phyloP scores from a whole-genome alignment of 371 early-diverging fungal species.

The Mortierella sp. region DNA sequence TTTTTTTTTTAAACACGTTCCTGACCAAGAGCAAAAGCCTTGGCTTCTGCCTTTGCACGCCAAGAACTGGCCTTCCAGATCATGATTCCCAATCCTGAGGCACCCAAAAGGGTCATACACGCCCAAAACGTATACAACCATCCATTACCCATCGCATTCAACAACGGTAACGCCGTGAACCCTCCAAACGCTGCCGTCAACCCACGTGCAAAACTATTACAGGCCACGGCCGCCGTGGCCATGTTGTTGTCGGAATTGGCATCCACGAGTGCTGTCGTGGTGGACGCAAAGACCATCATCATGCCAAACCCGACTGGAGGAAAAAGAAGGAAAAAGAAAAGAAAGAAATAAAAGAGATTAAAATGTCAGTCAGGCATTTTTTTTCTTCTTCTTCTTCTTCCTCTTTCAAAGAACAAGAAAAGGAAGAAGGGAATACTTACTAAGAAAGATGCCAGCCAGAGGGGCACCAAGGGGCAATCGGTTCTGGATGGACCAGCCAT shows the following conservation, averaged over 20 bases:
- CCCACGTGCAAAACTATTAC: conserved; percentile 54
- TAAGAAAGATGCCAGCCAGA: conserved; percentile 52
- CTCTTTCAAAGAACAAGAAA: conserved; percentile 25
- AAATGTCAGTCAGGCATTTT: conserved; percentile 18
- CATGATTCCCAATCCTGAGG: conserved; percentile 22
- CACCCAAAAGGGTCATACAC: conserved; percentile 24
- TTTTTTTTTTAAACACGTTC: not conserved
- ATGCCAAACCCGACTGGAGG: conserved; percentile 22
- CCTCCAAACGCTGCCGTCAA: conserved; percentile 53
- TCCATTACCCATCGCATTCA: conserved; percentile 32
- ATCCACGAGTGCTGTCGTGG: conserved; percentile 47
- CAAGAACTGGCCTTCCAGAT: conserved; percentile 26
- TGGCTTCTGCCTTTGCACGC: conserved; percentile 29
- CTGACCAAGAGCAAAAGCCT: conserved; percentile 5
- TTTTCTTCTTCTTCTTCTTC: conserved; percentile 49
- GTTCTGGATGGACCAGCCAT: conserved; percentile 55
- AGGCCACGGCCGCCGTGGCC: conserved; percentile 45
- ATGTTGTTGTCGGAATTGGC: conserved; percentile 55
- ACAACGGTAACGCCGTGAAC: conserved; percentile 30
- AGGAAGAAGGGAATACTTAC: conserved; percentile 10
- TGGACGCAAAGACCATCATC: conserved; percentile 33
- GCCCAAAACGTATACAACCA: conserved; percentile 51
- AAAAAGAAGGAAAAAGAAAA: not conserved
- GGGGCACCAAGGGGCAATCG: conserved; percentile 36
- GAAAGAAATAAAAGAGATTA: conserved; percentile 20